Conservation (phyloP, 306 rosid species). For the Erythrophleum fordii region DNA sequence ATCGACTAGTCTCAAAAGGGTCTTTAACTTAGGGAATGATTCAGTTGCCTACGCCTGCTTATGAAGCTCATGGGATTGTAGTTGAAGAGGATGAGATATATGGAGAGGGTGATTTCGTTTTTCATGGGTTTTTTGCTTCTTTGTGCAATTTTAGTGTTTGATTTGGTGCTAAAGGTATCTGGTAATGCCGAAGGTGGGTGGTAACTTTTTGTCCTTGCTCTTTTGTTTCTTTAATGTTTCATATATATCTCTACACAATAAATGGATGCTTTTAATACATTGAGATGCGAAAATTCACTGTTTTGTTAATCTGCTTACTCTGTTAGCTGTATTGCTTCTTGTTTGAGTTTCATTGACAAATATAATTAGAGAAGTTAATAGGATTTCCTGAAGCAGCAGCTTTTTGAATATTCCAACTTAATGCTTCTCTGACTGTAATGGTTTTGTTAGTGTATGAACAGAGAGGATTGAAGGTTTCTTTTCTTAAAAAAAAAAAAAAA, state of each 20-base stretch:
- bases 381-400: background rate
- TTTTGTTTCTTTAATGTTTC: background rate
- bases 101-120: slow-evolving; percentile 37
- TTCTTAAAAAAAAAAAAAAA: too few species aligned
- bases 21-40: background rate
- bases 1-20: background rate
- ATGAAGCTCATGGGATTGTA: background rate
- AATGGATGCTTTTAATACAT: background rate
- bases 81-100: slow-evolving; percentile 20
- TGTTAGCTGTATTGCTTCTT: background rate
- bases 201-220: background rate
- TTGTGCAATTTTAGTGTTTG: slow-evolving; percentile 4
- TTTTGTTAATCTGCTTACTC: background rate
- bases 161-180: slow-evolving; percentile 36
- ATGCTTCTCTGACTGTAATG: background rate
- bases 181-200: slow-evolving; percentile 43
- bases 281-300: background rate
- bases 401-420: background rate
- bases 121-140: slow-evolving; percentile 16
- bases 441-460: background rate
- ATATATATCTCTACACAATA: background rate
- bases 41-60: background rate
- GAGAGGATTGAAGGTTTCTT: background rate
- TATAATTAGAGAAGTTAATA: background rate
- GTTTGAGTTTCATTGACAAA: background rate